Evolutionary conservation across 2,329 filamentous ascomycete species (phyloP).

Genomic region (Botrytis sinoallii): DNA sequence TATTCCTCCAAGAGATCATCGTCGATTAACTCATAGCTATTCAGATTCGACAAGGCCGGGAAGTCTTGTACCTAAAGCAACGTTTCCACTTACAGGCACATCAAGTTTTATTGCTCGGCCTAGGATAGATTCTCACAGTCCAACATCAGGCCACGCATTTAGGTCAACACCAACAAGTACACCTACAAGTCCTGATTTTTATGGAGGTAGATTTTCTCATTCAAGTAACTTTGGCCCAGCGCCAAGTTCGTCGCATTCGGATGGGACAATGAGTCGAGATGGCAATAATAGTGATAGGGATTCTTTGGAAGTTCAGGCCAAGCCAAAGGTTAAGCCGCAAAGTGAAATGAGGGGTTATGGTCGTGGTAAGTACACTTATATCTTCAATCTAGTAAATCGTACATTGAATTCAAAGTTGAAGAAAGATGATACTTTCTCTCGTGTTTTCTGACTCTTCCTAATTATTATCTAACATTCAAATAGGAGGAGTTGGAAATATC

Average conservation of each 20-base stretch:
- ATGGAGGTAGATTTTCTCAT: constrained; percentile 14
- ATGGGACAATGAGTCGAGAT: constrained; percentile 5
- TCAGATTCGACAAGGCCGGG: not conserved
- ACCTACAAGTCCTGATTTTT: constrained; percentile 7
- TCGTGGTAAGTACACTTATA: constrained; percentile 45
- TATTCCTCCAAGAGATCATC: constrained; percentile 4
- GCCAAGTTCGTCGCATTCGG: constrained; percentile 13
- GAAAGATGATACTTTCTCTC: not conserved
- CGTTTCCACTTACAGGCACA: constrained; percentile 2
- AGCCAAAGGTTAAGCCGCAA: constrained; percentile 46
- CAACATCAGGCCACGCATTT: not conserved
- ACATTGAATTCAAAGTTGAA: not conserved
- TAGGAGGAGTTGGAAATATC: constrained; percentile 17
- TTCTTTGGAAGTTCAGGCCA: constrained; percentile 40
- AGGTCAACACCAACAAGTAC: constrained; percentile 1
- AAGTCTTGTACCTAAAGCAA: not conserved
- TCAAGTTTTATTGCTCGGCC: constrained; percentile 4
- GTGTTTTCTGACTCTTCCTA: not conserved
- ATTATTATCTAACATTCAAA: constrained; percentile 8
- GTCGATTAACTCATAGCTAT: constrained; percentile 5
- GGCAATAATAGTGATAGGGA: constrained; percentile 16
- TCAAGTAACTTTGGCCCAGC: not conserved
- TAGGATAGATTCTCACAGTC: constrained; percentile 1
- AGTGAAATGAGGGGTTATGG: constrained; percentile 52
- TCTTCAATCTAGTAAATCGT: not conserved